phyloP scores from a whole-genome alignment of 169 alveolate genomes.

The Plasmodium sp. region DNA sequence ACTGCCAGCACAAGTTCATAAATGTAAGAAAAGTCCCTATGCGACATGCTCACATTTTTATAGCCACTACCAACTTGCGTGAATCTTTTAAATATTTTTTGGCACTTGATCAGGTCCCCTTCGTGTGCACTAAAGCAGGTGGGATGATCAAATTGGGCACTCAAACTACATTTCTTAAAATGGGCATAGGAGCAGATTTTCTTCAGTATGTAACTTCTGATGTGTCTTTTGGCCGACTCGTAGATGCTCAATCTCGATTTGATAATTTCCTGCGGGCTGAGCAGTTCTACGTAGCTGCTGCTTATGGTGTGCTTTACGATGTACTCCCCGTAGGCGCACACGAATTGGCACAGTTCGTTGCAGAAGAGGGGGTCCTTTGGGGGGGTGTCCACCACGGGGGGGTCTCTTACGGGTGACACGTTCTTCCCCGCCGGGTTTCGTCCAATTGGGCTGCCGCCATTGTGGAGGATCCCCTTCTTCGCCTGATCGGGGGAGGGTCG shows the following conservation, averaged over 20 bases:
- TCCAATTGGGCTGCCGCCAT: not conserved
- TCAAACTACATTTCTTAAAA: slow-evolving; percentile 1
- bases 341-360: slow-evolving; percentile 30
- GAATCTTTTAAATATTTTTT: slow-evolving; percentile 12
- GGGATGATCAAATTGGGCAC: not conserved
- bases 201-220: not conserved
- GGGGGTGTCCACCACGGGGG: not conserved
- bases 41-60: slow-evolving; percentile 44
- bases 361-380: slow-evolving; percentile 14
- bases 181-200: not conserved
- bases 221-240: slow-evolving; percentile 12
- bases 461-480: not conserved
- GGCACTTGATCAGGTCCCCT: slow-evolving; percentile 1
- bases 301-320: slow-evolving; percentile 45
- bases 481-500: not conserved
- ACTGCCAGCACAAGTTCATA: slow-evolving; percentile 47
- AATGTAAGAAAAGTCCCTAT: slow-evolving; percentile 49
- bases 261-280: not conserved
- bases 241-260: slow-evolving; percentile 42
- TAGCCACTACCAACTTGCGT: slow-evolving; percentile 62
- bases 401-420: not conserved
- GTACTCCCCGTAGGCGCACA: slow-evolving; percentile 58
- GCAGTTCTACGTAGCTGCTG: slow-evolving; percentile 37
- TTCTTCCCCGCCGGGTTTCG: not conserved
- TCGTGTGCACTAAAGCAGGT: not conserved